Base-by-base conservation (phyloP, 1,139 yeast genomes). In the Magnusiomyces tetraspermus region DNA sequence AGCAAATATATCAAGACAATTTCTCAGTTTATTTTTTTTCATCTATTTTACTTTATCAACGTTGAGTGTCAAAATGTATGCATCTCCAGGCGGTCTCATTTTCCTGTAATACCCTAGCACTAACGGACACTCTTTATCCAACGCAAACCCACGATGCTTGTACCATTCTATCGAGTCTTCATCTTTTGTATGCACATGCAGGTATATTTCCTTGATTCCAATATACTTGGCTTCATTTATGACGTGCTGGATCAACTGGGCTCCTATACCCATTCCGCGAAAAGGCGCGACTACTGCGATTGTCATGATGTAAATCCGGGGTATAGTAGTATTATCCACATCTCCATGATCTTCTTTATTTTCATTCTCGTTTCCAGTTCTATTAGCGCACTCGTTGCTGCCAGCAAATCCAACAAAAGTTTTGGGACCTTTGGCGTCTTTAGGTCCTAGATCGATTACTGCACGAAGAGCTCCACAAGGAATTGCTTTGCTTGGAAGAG, bases 261-360 rank as follows among this genome's bases (percentile, higher is more conserved):
- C 65, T n/a, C 89, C 95, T 46, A 85, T 75, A 0, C 88, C 86
- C 58, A 72, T 71, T 31, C 72, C 66, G 57, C 83, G 70, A 66
- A 85, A 87, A 0, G 79, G 76, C 44, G 76, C 71, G 57, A 85
- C 69, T 6, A 86, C 90, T 0, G 82, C 86, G 47, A 87, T 66
- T 2, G 82, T 74, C 64, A 84, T 85, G 40, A 87, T 74, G 60
- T 83, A 79, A 0, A 85, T 75, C 4, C 80, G 78, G 33, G 30
- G 46, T 5, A 17, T 10, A 8, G 38, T 21, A 4, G 33, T n/a
- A n/a, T n/a, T n/a, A n/a, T n/a, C n/a, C n/a, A n/a, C n/a, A n/a
- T n/a, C n/a, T n/a, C n/a, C n/a, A n/a, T n/a, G n/a, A n/a, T n/a
- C n/a, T n/a, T n/a, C n/a, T n/a, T n/a, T n/a, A n/a, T n/a, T n/a